A percentile compares a stretch with the other conserved stretches of the same genome.
phyloP scores from a whole-genome alignment of 129 eudicot genomes.

The Glebionis coronaria region DNA sequence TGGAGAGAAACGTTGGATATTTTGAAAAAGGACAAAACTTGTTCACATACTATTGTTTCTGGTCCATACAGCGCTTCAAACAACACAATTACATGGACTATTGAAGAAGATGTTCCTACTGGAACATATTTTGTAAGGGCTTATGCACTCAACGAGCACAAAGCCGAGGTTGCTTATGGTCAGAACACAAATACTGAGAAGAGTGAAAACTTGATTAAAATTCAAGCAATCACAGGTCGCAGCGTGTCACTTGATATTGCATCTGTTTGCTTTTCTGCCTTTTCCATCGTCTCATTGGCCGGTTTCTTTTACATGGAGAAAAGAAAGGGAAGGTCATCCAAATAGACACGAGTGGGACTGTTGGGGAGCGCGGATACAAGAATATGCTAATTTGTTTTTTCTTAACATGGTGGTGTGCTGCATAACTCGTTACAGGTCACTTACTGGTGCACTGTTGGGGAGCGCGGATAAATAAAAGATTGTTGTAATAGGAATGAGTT shows the following conservation, averaged over 20 bases:
- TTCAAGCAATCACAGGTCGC: slow-evolving; percentile 58
- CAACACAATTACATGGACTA: slow-evolving; percentile 42
- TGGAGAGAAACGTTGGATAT: slow-evolving; percentile 60
- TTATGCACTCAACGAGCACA: slow-evolving; percentile 33
- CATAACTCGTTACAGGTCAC: too few relatives aligned
- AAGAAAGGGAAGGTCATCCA: slow-evolving; percentile 45
- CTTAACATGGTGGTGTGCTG: too few relatives aligned
- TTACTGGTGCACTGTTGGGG: too few relatives aligned
- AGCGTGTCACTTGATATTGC: slow-evolving; percentile 53
- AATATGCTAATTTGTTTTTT: too few relatives aligned
- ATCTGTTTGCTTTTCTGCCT: slow-evolving; percentile 52
- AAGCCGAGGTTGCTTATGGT: slow-evolving; percentile 42
- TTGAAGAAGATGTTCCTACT: slow-evolving; percentile 42
- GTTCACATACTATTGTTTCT: slow-evolving; percentile 42
- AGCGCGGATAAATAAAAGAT: too few relatives aligned
- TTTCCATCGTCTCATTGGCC: slow-evolving; percentile 53
- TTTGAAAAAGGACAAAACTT: slow-evolving; percentile 60
- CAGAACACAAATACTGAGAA: slow-evolving; percentile 41
- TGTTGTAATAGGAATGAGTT: too few relatives aligned
- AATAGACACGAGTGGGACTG: too few relatives aligned
- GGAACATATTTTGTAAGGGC: slow-evolving; percentile 64
- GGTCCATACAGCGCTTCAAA: slow-evolving; percentile 41
- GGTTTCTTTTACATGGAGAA: slow-evolving; percentile 81
- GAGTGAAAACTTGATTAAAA: slow-evolving; percentile 31
- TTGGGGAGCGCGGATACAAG: too few relatives aligned